Conservation (phyloP, 352 stramenopile genomes). For the Globisporangium parvum region DNA sequence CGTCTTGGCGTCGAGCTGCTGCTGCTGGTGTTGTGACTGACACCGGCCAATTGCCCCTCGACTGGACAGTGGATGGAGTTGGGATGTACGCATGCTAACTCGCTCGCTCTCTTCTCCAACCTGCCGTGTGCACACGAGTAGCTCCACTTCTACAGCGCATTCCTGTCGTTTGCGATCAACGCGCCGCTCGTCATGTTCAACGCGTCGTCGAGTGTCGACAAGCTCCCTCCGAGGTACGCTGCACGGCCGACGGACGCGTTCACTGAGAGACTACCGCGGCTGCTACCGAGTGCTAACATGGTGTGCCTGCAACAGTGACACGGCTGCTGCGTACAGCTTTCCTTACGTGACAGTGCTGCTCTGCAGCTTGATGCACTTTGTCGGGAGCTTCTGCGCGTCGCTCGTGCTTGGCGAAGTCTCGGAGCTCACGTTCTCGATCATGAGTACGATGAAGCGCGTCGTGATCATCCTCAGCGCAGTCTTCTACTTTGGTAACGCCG, state of each 20-base stretch:
- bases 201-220: constrained; percentile 35
- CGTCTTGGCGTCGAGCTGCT: neutral
- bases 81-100: neutral
- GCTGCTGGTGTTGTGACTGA: too few relatives aligned
- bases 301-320: constrained; percentile 1
- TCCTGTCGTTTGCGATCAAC: constrained; percentile 83
- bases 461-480: constrained; percentile 84
- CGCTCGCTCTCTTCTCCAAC: neutral
- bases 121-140: constrained; percentile 12
- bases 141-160: constrained; percentile 85
- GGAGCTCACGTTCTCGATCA: constrained; percentile 87
- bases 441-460: constrained; percentile 87
- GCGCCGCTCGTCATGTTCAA: constrained; percentile 65
- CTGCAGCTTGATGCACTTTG: constrained; percentile 82
- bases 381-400: constrained; percentile 74
- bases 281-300: constrained; percentile 1
- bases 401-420: constrained; percentile 82
- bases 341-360: constrained; percentile 64
- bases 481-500: constrained; percentile 79
- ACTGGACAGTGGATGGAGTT: neutral
- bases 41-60: neutral
- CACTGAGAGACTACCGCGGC: neutral
- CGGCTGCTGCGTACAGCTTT: constrained; percentile 33
- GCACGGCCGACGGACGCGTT: too few relatives aligned
- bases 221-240: constrained; percentile 35